Percentiles rank a stretch among this genome's conserved stretches.
Conservation (phyloP, 192 early-diverging fungal species). For the Umbelopsis vinacea region DNA sequence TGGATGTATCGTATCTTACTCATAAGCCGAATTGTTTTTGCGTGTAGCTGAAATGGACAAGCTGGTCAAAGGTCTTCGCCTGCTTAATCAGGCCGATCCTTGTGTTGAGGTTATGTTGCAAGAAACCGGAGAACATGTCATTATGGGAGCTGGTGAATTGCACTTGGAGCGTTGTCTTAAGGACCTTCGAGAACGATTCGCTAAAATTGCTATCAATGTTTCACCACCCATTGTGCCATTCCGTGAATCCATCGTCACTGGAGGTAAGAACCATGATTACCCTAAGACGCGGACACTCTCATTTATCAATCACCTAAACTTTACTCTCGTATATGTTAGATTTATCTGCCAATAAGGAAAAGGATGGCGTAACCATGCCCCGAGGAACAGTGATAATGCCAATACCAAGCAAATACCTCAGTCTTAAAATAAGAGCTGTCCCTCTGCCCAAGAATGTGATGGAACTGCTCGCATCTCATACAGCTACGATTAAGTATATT, state of each 20-base stretch:
- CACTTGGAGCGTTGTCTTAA: constrained; percentile 96
- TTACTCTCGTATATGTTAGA: constrained; percentile 14
- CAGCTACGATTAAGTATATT: constrained; percentile 56
- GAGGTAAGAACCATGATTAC: neutral
- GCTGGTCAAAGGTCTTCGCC: constrained; percentile 81
- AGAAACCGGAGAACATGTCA: constrained; percentile 96
- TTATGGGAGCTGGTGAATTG: constrained; percentile 95
- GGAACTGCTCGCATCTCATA: constrained; percentile 57
- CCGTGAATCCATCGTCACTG: constrained; percentile 84
- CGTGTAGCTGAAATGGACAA: constrained; percentile 73
- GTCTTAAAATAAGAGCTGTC: constrained; percentile 67
- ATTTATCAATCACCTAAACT: too few species aligned
- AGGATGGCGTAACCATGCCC: constrained; percentile 52
- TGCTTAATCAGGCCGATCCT: constrained; percentile 95
- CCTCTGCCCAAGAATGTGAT: constrained; percentile 71
- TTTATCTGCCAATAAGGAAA: constrained; percentile 44
- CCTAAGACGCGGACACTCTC: too few species aligned
- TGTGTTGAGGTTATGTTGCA: constrained; percentile 91
- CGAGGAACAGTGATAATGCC: constrained; percentile 64
- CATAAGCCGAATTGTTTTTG: neutral
- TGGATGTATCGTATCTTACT: neutral
- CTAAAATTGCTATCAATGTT: constrained; percentile 90
- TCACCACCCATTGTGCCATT: constrained; percentile 97
- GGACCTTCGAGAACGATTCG: constrained; percentile 93
- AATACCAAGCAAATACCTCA: constrained; percentile 64